Evolutionary conservation across 768 basidiomycete species (phyloP).

Genomic region (Gautieria morchelliformis): DNA sequence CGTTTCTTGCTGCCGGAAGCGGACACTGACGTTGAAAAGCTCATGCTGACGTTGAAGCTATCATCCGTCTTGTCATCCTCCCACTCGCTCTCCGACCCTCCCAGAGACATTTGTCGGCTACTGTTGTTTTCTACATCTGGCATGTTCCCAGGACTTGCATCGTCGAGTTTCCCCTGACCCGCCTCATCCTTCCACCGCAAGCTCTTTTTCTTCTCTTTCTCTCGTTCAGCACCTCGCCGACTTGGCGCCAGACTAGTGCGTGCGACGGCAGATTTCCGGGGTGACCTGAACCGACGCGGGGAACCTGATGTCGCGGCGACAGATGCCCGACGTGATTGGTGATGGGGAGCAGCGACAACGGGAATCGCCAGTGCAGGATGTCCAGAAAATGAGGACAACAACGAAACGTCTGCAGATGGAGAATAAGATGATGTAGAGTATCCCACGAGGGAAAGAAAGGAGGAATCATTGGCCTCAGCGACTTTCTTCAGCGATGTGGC

Average conservation of each 20-base stretch:
- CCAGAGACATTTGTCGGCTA: conserved; percentile 27
- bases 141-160: conserved; percentile 30
- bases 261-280: conserved; percentile 49
- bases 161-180: conserved; percentile 73
- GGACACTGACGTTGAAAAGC: conserved; percentile 25
- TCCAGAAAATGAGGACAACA: conserved; percentile 40
- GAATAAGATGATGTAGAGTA: conserved; percentile 56
- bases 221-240: conserved; percentile 25
- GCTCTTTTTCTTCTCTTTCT: conserved; percentile 41
- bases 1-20: conserved; percentile 23
- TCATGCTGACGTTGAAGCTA: conserved; percentile 49
- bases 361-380: conserved; percentile 42
- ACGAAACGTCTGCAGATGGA: conserved; percentile 16
- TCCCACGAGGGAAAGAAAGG: conserved; percentile 58
- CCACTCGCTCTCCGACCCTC: conserved; percentile 80
- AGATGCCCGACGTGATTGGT: conserved; percentile 22
- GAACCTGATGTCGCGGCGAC: conserved; percentile 31
- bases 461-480: conserved; percentile 59
- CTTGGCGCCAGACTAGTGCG: conserved; percentile 42
- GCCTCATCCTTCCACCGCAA: conserved; percentile 86
- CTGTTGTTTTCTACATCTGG: not conserved
- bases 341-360: conserved; percentile 43
- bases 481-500: conserved; percentile 42
- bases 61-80: conserved; percentile 84
- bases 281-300: conserved; percentile 29